Evolutionary conservation across 345 rosid genomes (phyloP).

Genomic region (Kernera saxatilis): DNA sequence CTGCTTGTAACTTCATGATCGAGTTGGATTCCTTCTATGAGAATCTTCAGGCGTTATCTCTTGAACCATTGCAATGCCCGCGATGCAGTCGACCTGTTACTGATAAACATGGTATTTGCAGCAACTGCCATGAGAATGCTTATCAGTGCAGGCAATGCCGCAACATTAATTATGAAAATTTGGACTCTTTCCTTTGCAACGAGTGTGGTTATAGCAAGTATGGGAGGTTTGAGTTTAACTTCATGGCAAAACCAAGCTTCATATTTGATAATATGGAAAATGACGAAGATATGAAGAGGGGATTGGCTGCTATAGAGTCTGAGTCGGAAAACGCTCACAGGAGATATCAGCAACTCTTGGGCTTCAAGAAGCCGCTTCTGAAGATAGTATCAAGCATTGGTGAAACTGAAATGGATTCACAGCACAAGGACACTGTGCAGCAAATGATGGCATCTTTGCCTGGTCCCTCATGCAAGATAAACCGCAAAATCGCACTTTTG

Average conservation of each 20-base stretch:
- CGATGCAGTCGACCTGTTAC: slow-evolving; percentile 96
- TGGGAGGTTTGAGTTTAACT: slow-evolving; percentile 97
- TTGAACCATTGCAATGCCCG: slow-evolving; percentile 97
- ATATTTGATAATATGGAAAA: slow-evolving; percentile 96
- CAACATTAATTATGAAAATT: slow-evolving; percentile 92
- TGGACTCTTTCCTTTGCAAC: slow-evolving; percentile 96
- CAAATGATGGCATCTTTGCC: slow-evolving; percentile 99
- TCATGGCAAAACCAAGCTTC: slow-evolving; percentile 98
- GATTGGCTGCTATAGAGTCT: slow-evolving; percentile 91
- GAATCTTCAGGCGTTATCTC: slow-evolving; percentile 97
- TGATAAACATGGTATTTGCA: slow-evolving; percentile 94
- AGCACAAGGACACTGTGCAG: slow-evolving; percentile 98
- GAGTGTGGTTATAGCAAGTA: slow-evolving; percentile 99
- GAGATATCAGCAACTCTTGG: slow-evolving; percentile 98
- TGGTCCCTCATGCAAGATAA: slow-evolving; percentile 96
- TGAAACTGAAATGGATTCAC: slow-evolving; percentile 97
- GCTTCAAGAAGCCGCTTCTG: slow-evolving; percentile 96
- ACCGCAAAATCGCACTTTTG: slow-evolving; percentile 96
- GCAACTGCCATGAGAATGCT: slow-evolving; percentile 99
- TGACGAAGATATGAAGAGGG: slow-evolving; percentile 98
- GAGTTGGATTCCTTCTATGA: slow-evolving; percentile 99
- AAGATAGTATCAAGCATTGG: slow-evolving; percentile 98
- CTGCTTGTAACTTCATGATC: slow-evolving; percentile 99
- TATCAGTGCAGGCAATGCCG: slow-evolving; percentile 99
- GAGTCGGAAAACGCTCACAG: slow-evolving; percentile 99